Conservation (phyloP, 805 yeast genomes). For the Wickerhamiella shivajii region DNA sequence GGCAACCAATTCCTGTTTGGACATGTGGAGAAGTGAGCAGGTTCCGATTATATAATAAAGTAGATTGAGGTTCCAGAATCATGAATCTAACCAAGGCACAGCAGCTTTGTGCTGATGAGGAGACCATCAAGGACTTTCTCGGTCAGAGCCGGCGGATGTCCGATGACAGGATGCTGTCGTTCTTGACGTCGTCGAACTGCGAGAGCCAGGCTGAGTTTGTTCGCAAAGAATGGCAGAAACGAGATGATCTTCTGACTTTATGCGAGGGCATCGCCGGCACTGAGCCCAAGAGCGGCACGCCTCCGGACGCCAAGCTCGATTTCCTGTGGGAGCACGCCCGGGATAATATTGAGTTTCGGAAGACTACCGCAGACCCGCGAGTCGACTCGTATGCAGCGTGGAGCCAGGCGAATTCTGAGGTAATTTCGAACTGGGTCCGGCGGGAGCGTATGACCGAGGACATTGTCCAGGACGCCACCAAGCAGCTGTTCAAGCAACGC, state of each 20-base stretch:
- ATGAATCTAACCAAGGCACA: no score
- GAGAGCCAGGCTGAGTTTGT: constrained; percentile 3
- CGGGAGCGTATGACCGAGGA: constrained; percentile 4
- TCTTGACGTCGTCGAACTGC: constrained; percentile 1
- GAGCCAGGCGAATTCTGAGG: constrained; percentile 9
- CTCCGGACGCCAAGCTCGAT: constrained; percentile 6
- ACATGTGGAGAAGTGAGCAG: constrained; percentile 14
- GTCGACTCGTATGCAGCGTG: constrained; percentile 19
- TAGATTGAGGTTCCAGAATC: no score
- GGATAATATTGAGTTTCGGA: constrained; percentile 14
- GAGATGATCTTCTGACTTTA: constrained; percentile 6
- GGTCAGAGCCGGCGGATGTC: constrained; percentile 1
- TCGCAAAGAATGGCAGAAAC: constrained; percentile 9
- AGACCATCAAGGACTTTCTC: constrained; percentile 4
- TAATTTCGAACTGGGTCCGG: constrained; percentile 1
- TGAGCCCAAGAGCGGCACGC: constrained; percentile 1
- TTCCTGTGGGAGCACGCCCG: constrained; percentile 15
- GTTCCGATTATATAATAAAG: no score
- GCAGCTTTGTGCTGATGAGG: no score
- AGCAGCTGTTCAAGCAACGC: constrained; percentile 1
- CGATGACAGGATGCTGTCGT: constrained; percentile 4
- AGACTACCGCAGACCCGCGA: constrained; percentile 17
- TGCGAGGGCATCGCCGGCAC: constrained; percentile 5
- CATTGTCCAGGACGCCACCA: constrained; percentile 5
- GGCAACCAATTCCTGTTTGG: constrained; percentile 34